Evolutionary conservation across 2,329 filamentous ascomycete species (phyloP).

Genomic region (Lomentospora prolificans): DNA sequence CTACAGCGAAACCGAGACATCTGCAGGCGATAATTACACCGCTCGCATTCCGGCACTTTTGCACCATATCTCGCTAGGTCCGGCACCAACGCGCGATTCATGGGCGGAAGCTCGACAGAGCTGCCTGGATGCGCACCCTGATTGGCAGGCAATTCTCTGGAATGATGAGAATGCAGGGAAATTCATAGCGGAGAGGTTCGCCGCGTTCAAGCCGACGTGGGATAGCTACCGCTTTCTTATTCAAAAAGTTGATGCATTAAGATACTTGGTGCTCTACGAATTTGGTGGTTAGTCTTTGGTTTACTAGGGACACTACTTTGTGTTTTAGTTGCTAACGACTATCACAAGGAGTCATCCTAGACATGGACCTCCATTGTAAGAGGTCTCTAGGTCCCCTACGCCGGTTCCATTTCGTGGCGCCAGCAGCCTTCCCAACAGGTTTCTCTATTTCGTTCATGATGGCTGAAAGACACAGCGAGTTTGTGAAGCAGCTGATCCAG

Average conservation of each 20-base stretch:
- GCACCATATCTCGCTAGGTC: conserved; percentile 24
- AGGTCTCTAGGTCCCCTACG: conserved; percentile 27
- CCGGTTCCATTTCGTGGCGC: conserved; percentile 29
- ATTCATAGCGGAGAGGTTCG: conserved; percentile 57
- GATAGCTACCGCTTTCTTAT: conserved; percentile 59
- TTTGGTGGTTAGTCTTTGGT: neutral
- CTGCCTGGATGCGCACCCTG: conserved; percentile 23
- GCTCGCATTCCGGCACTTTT: conserved; percentile 24
- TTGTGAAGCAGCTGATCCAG: conserved; percentile 22
- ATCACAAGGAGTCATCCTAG: conserved; percentile 10
- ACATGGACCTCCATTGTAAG: conserved; percentile 28
- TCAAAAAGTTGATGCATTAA: conserved; percentile 59
- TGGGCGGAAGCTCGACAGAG: conserved; percentile 22
- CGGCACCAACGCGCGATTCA: conserved; percentile 13
- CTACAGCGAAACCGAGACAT: conserved; percentile 20
- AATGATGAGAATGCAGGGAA: conserved; percentile 45
- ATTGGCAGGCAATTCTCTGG: conserved; percentile 20
- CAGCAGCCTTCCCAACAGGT: conserved; percentile 28
- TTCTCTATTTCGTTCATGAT: conserved; percentile 33
- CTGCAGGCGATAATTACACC: conserved; percentile 16
- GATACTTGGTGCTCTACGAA: conserved; percentile 36
- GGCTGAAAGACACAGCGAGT: conserved; percentile 22
- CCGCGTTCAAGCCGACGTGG: conserved; percentile 48
- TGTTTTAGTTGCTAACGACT: neutral
- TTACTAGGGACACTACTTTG: neutral